These are phyloP conservation scores for Claviceps spartinae DNA, from an alignment of 2,329 filamentous ascomycete genomes.

Conservation along the genomic window DNA sequence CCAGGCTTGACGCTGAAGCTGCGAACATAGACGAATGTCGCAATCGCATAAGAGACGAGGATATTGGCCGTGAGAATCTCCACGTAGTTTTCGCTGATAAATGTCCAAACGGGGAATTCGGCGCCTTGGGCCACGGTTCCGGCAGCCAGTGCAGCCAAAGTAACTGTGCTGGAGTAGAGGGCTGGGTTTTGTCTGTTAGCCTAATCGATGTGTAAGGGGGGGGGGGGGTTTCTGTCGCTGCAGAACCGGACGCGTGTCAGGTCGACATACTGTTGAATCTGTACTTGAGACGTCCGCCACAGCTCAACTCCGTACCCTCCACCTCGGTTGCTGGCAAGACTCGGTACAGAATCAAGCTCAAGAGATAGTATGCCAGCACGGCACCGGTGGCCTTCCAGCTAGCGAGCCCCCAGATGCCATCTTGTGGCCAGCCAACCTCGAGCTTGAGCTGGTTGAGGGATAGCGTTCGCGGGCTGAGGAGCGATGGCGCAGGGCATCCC, in stretches of 20 bases:
- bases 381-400: slow-evolving; percentile 57
- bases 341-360: slow-evolving; percentile 62
- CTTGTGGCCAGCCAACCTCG: slow-evolving; percentile 67
- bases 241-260: neutral
- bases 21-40: slow-evolving; percentile 66
- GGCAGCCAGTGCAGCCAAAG: slow-evolving; percentile 54
- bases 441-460: slow-evolving; percentile 58
- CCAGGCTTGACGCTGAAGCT: slow-evolving; percentile 73
- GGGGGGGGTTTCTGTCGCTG: neutral
- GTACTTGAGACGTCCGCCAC: slow-evolving; percentile 66
- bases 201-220: neutral
- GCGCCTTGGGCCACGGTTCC: slow-evolving; percentile 68
- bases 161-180: slow-evolving; percentile 61
- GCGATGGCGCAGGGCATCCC: slow-evolving; percentile 76
- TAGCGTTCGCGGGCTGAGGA: slow-evolving; percentile 59
- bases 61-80: slow-evolving; percentile 77
- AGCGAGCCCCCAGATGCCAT: slow-evolving; percentile 56
- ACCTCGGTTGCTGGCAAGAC: slow-evolving; percentile 61
- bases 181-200: slow-evolving; percentile 32
- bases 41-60: slow-evolving; percentile 57
- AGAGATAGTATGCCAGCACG: slow-evolving; percentile 61
- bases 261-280: slow-evolving; percentile 54
- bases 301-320: slow-evolving; percentile 56
- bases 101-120: slow-evolving; percentile 80
- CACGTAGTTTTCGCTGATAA: slow-evolving; percentile 81